Conservation (phyloP, 345 rosid genomes). For the Rhodamnia argentea region DNA sequence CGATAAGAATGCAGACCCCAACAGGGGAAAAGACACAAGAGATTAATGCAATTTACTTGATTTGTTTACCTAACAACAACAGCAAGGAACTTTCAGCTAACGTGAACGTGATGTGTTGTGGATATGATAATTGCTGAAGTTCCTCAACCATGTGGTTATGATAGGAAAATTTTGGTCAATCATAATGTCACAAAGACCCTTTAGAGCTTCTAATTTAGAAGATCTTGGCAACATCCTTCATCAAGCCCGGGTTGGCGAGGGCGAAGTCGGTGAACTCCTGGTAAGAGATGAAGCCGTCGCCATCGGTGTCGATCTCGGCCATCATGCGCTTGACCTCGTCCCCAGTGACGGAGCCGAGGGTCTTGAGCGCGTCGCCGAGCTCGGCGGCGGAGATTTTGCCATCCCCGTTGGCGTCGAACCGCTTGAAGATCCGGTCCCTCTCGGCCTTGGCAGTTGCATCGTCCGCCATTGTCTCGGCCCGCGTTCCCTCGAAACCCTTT, state of each 20-base stretch:
- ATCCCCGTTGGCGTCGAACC: conserved; percentile 75
- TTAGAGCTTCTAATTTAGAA: conserved; percentile 14
- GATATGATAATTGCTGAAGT: neutral
- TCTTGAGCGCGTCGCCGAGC: conserved; percentile 68
- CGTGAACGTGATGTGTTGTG: neutral
- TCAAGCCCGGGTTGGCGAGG: conserved; percentile 59
- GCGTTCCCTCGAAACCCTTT: neutral
- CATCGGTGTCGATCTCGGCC: conserved; percentile 85
- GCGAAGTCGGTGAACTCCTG: conserved; percentile 68
- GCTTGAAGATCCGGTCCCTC: conserved; percentile 63
- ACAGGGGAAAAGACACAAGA: neutral
- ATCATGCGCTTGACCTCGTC: conserved; percentile 77
- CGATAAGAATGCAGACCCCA: neutral
- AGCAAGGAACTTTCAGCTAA: neutral
- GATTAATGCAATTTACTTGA: neutral
- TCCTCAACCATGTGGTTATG: neutral
- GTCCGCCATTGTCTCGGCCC: conserved; percentile 33
- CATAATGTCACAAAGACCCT: neutral
- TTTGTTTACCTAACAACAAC: neutral
- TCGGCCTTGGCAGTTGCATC: conserved; percentile 36
- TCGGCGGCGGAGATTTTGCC: conserved; percentile 67
- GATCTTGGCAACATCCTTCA: conserved; percentile 83
- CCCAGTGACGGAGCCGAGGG: conserved; percentile 43
- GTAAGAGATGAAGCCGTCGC: conserved; percentile 76
- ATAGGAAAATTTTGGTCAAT: neutral